These are phyloP conservation scores for Talaromyces sp. DNA, from an alignment of 2,329 filamentous ascomycete genomes.

Conservation along the genomic window DNA sequence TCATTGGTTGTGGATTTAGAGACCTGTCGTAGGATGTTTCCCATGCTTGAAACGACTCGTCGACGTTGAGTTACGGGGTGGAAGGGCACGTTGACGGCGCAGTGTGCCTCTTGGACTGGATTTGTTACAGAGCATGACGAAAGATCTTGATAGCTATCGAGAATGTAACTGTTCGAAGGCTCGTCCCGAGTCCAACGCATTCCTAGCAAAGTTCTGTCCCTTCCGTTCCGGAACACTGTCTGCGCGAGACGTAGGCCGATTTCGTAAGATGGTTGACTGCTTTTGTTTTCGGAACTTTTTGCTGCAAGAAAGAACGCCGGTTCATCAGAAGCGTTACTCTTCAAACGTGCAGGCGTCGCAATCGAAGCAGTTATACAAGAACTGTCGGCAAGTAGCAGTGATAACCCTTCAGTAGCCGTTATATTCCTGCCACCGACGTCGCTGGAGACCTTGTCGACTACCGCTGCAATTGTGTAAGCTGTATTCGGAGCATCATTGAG, in stretches of 20 bases:
- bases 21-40: conserved; percentile 44
- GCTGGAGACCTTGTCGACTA: conserved; percentile 37
- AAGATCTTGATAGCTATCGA: conserved; percentile 33
- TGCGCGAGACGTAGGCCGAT: conserved; percentile 44
- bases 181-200: conserved; percentile 36
- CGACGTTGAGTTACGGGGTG: conserved; percentile 39
- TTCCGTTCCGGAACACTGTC: conserved; percentile 44
- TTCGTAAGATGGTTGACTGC: conserved; percentile 27
- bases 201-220: conserved; percentile 41
- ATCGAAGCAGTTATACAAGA: conserved; percentile 33
- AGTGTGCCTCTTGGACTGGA: conserved; percentile 21
- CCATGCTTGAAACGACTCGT: conserved; percentile 43
- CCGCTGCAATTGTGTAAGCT: conserved; percentile 34
- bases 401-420: conserved; percentile 36
- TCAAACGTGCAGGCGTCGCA: conserved; percentile 29
- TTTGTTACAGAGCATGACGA: conserved; percentile 33
- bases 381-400: conserved; percentile 31
- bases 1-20: conserved; percentile 32
- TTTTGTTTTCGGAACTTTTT: conserved; percentile 20
- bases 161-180: conserved; percentile 24
- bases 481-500: conserved; percentile 18
- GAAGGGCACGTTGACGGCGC: conserved; percentile 34
- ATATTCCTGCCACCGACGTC: neutral
- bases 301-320: conserved; percentile 34
- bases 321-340: conserved; percentile 33